Conservation (phyloP, 2,329 filamentous ascomycete genomes). For the Botryotinia calthae region DNA sequence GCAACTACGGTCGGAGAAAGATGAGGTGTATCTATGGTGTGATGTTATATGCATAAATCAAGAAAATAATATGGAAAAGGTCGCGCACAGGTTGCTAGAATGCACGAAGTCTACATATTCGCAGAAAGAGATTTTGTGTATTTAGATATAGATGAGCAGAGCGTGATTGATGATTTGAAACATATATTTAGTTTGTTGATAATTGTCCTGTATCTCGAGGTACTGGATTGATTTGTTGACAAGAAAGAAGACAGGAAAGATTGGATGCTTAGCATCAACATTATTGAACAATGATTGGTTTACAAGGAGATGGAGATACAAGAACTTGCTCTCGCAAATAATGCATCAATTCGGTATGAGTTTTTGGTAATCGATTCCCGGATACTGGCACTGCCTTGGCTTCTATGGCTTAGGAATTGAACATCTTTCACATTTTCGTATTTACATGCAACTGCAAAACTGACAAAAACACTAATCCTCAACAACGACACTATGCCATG, state of each 20-base stretch:
- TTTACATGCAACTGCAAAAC: not conserved
- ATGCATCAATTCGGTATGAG: constrained; percentile 40
- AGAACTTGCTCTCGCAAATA: constrained; percentile 41
- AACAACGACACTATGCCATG: constrained; percentile 3
- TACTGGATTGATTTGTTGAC: constrained; percentile 9
- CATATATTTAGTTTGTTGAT: constrained; percentile 22
- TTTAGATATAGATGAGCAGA: constrained; percentile 16
- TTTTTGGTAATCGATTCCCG: not conserved
- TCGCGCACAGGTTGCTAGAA: constrained; percentile 26
- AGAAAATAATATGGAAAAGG: constrained; percentile 18
- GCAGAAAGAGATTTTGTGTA: constrained; percentile 23
- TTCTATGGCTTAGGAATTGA: not conserved
- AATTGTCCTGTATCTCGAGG: constrained; percentile 22
- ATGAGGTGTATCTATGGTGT: constrained; percentile 22
- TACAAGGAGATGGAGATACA: constrained; percentile 42
- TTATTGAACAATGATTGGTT: constrained; percentile 40
- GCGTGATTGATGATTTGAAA: not conserved
- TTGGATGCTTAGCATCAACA: constrained; percentile 19
- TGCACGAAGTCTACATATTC: constrained; percentile 24
- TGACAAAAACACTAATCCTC: not conserved
- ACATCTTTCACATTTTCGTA: not conserved
- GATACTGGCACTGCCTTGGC: not conserved
- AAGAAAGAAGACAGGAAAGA: not conserved
- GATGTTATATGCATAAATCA: constrained; percentile 30
- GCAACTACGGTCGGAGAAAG: constrained; percentile 5